A percentile compares a stretch with the other conserved stretches of the same genome.
Conservation (phyloP, 2,329 filamentous ascomycete species). For the Drechslerella dactyloides region DNA sequence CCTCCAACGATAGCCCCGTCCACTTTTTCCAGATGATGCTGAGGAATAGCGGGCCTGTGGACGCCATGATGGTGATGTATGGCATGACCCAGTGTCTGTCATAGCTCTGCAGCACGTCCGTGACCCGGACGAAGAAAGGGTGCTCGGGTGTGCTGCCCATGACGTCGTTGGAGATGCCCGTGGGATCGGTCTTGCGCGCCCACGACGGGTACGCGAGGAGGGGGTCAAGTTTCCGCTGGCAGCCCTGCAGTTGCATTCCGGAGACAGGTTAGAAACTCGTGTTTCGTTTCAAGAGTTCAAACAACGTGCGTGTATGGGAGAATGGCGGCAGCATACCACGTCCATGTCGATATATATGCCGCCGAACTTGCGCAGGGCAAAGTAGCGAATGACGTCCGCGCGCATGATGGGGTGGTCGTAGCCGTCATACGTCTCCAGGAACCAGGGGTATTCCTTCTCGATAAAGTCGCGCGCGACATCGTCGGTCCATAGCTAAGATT, state of each 20-base stretch:
- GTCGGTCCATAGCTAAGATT: conserved; percentile 74
- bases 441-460: conserved; percentile 76
- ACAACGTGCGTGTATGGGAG: neutral
- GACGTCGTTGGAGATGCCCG: conserved; percentile 80
- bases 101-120: conserved; percentile 71
- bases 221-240: conserved; percentile 71
- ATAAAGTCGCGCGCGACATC: conserved; percentile 74
- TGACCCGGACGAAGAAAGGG: conserved; percentile 74
- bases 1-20: conserved; percentile 63
- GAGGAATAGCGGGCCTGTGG: conserved; percentile 76
- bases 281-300: neutral
- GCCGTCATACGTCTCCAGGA: conserved; percentile 73
- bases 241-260: conserved; percentile 62
- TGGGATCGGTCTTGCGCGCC: conserved; percentile 74
- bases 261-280: neutral
- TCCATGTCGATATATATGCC: conserved; percentile 84
- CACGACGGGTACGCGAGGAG: conserved; percentile 73
- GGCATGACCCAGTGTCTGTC: conserved; percentile 72
- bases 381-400: conserved; percentile 80
- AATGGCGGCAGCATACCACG: conserved; percentile 62
- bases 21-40: conserved; percentile 79
- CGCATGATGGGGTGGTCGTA: conserved; percentile 79
- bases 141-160: conserved; percentile 77
- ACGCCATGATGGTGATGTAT: conserved; percentile 81
- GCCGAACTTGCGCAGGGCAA: conserved; percentile 76